Evolutionary conservation across 2,329 filamentous ascomycete species (phyloP).

Genomic region (Pezicula carpinea): DNA sequence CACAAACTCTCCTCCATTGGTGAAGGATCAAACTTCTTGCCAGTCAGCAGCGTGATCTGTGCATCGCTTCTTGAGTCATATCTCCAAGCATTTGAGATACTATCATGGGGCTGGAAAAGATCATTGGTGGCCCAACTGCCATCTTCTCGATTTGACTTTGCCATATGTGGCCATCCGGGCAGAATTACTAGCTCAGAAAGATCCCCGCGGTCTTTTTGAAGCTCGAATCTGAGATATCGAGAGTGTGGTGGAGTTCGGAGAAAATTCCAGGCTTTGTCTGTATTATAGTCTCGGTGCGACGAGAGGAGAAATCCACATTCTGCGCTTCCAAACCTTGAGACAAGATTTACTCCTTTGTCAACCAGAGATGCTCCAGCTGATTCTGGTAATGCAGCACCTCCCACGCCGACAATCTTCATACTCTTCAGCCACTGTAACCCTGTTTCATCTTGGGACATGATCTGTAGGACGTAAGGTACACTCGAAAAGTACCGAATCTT

Average conservation of each 20-base stretch:
- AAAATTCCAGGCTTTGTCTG: slow-evolving; percentile 58
- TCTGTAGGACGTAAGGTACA: slow-evolving; percentile 54
- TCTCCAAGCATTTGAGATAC: slow-evolving; percentile 50
- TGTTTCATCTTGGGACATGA: slow-evolving; percentile 39
- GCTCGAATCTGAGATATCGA: slow-evolving; percentile 40
- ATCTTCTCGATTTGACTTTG: slow-evolving; percentile 52
- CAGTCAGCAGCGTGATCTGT: slow-evolving; percentile 57
- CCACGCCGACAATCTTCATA: slow-evolving; percentile 60
- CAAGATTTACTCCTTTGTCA: slow-evolving; percentile 44
- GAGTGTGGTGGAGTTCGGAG: slow-evolving; percentile 37
- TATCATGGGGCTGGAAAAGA: slow-evolving; percentile 52
- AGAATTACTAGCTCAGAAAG: slow-evolving; percentile 52
- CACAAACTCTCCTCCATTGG: slow-evolving; percentile 53
- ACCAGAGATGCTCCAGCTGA: slow-evolving; percentile 51
- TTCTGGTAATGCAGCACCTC: slow-evolving; percentile 52
- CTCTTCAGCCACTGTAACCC: slow-evolving; percentile 38
- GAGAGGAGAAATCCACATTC: slow-evolving; percentile 64
- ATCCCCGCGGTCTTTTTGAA: slow-evolving; percentile 31
- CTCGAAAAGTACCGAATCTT: slow-evolving; percentile 54
- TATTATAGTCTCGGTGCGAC: slow-evolving; percentile 50
- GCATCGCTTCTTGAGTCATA: slow-evolving; percentile 59
- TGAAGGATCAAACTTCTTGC: slow-evolving; percentile 65
- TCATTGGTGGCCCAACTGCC: slow-evolving; percentile 61
- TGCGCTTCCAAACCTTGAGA: slow-evolving; percentile 60
- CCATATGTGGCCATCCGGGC: slow-evolving; percentile 52